Percentiles rank a stretch among this genome's conserved stretches.
Evolutionary conservation across 306 rosid species (phyloP).

Genomic region (Medicago truncatula): MtrunA17r5.0-ANR NC_053044.1:43628501-43629000

Average conservation of each 20-base stretch:
- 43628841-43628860: not conserved
- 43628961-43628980: conserved; percentile 69
- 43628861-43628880: not conserved
- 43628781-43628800: conserved; percentile 73
- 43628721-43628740: conserved; percentile 90
- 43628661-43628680: conserved; percentile 79
- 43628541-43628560: conserved; percentile 11
- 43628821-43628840: conserved; percentile 51
- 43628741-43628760: conserved; percentile 71
- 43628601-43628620: conserved; percentile 4
- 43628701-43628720: conserved; percentile 86
- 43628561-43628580: conserved; percentile 46
- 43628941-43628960: conserved; percentile 71
- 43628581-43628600: not conserved
- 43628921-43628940: conserved; percentile 36
- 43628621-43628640: conserved; percentile 49
- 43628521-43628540: conserved; percentile 44
- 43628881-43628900: conserved; percentile 10
- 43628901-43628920: not conserved
- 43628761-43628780: conserved; percentile 65
- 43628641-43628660: conserved; percentile 76
- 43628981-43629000: conserved; percentile 56
- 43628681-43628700: conserved; percentile 84
- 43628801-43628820: conserved; percentile 68
- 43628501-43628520: conserved; percentile 54